phyloP scores from a whole-genome alignment of 73 alveolate genomes.

The Tetrahymena elliotti region DNA sequence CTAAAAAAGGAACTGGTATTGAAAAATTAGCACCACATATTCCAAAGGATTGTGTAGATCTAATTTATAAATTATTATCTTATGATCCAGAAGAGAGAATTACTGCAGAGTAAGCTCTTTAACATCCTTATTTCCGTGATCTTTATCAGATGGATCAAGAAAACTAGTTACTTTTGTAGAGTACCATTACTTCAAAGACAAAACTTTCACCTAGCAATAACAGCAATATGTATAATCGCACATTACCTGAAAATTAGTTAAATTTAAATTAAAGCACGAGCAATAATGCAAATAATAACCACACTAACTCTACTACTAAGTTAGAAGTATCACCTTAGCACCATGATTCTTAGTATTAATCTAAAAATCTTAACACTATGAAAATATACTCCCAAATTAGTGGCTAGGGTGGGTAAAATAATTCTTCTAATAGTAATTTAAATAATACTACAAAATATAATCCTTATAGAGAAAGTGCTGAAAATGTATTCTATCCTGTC shows the following conservation, averaged over 20 bases:
- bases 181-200: not conserved
- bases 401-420: not conserved
- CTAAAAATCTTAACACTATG: not conserved
- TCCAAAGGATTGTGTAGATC: constrained; percentile 50
- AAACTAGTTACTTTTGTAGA: not conserved
- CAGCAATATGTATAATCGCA: not conserved
- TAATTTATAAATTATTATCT: constrained; percentile 26
- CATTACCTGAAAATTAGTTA: not conserved
- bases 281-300: not conserved
- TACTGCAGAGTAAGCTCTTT: constrained; percentile 34
- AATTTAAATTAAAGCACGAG: not conserved
- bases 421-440: not conserved
- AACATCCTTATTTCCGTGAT: constrained; percentile 31
- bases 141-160: constrained; percentile 7
- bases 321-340: not conserved
- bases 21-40: constrained; percentile 62
- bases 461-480: not conserved
- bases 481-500: not conserved
- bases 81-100: constrained; percentile 44
- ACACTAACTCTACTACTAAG: not conserved
- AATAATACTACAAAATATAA: not conserved
- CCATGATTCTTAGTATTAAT: not conserved
- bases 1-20: constrained; percentile 79
- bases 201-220: not conserved
- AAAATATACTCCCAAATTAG: not conserved